These are phyloP conservation scores for Taiozyma onychis DNA, from an alignment of 1,139 yeast genomes.

Conservation along the genomic window DNA sequence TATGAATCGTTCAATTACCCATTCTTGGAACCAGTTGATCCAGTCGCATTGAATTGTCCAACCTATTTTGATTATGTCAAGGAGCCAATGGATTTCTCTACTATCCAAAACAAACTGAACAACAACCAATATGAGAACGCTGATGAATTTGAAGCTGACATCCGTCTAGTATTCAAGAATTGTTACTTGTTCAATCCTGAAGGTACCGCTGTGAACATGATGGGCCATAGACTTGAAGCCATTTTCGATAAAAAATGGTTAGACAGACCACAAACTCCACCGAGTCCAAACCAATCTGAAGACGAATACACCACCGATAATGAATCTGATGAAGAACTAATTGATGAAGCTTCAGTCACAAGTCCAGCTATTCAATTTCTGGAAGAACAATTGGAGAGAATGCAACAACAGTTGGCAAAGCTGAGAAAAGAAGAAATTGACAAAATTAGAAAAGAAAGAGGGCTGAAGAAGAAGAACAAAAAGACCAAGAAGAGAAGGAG, in stretches of 20 bases:
- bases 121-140: slow-evolving; percentile 87
- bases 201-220: slow-evolving; percentile 88
- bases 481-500: slow-evolving; percentile 25
- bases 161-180: slow-evolving; percentile 76
- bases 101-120: slow-evolving; percentile 72
- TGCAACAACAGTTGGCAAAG: slow-evolving; percentile 79
- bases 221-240: slow-evolving; percentile 90
- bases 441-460: slow-evolving; percentile 43
- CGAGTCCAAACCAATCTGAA: slow-evolving; percentile 37
- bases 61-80: slow-evolving; percentile 79
- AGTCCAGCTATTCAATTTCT: slow-evolving; percentile 87
- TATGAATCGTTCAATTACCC: slow-evolving; percentile 85
- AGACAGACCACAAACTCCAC: slow-evolving; percentile 76
- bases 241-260: slow-evolving; percentile 87
- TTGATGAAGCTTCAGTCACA: slow-evolving; percentile 67
- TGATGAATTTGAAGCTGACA: slow-evolving; percentile 80
- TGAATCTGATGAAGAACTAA: slow-evolving; percentile 59
- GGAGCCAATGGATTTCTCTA: slow-evolving; percentile 93
- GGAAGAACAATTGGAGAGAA: slow-evolving; percentile 78
- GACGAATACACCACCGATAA: slow-evolving; percentile 43
- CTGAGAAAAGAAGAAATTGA: slow-evolving; percentile 72
- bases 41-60: slow-evolving; percentile 90
- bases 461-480: slow-evolving; percentile 24
- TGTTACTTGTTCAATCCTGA: slow-evolving; percentile 94
- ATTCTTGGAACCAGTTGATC: slow-evolving; percentile 90